Evolutionary conservation across 768 basidiomycete species (phyloP).

Genomic region (Russula olivacea): DNA sequence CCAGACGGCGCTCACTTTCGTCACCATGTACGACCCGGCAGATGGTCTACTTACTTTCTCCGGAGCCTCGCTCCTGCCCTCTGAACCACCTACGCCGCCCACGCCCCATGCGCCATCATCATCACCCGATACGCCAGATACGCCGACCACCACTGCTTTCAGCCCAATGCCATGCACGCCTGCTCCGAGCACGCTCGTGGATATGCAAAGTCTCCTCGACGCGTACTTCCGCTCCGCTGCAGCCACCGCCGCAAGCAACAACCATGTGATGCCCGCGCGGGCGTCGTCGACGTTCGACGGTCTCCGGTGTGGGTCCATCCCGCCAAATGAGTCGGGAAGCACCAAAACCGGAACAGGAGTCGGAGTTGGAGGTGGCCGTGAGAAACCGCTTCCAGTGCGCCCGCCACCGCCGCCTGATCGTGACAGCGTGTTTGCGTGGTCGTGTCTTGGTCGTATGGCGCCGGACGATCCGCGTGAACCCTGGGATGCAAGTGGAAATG

Average conservation of each 20-base stretch:
- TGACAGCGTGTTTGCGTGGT: constrained; percentile 24
- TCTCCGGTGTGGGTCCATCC: constrained; percentile 4
- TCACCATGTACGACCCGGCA: constrained; percentile 53
- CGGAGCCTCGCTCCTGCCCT: constrained; percentile 40
- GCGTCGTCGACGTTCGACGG: constrained; percentile 25
- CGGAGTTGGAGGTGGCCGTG: neutral
- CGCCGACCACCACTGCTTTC: constrained; percentile 20
- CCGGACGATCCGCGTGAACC: constrained; percentile 14
- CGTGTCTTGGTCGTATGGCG: constrained; percentile 21
- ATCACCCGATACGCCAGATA: constrained; percentile 5
- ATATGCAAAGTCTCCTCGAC: constrained; percentile 24
- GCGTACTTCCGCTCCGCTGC: constrained; percentile 22
- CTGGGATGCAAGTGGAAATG: constrained; percentile 2
- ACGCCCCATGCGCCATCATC: constrained; percentile 3
- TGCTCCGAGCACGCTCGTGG: constrained; percentile 24
- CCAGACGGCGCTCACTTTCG: constrained; percentile 51
- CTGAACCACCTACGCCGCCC: constrained; percentile 17
- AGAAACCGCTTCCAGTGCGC: constrained; percentile 18
- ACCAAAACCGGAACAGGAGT: neutral
- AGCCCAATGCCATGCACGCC: constrained; percentile 28
- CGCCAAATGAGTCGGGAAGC: neutral
- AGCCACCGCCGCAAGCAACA: neutral
- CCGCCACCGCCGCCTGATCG: constrained; percentile 22
- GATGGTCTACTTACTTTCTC: constrained; percentile 56
- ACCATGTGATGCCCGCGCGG: constrained; percentile 5